Evolutionary conservation across 768 basidiomycete species (phyloP).

Genomic region (Coprinopsis marcescibilis): DNA sequence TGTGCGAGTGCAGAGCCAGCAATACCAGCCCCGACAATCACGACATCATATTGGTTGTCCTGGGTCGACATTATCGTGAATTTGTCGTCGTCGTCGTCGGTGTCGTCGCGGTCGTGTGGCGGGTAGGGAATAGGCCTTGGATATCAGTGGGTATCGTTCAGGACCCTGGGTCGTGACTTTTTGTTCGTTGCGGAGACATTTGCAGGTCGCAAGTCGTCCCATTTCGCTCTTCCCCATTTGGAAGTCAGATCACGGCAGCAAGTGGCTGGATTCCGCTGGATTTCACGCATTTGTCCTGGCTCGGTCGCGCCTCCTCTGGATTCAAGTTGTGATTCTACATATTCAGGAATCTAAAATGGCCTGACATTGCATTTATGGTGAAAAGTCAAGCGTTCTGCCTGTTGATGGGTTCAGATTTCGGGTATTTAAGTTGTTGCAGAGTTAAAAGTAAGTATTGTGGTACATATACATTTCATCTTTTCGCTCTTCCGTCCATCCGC

Average conservation of each 20-base stretch:
- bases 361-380: too few species aligned
- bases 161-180: background rate
- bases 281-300: too few species aligned
- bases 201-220: slow-evolving; percentile 1
- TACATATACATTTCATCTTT: too few species aligned
- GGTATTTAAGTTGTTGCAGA: too few species aligned
- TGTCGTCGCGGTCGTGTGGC: background rate
- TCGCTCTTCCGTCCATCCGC: too few species aligned
- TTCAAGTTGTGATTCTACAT: background rate
- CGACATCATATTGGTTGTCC: slow-evolving; percentile 52
- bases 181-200: background rate
- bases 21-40: slow-evolving; percentile 91
- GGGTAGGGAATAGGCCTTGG: background rate
- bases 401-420: too few species aligned
- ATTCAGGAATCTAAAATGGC: too few species aligned
- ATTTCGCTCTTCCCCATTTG: slow-evolving; percentile 8
- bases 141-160: background rate
- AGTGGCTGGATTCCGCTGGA: slow-evolving; percentile 6
- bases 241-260: slow-evolving; percentile 1
- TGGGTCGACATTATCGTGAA: slow-evolving; percentile 5
- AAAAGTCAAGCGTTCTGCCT: too few species aligned
- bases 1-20: slow-evolving; percentile 86
- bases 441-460: too few species aligned
- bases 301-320: slow-evolving; percentile 12
- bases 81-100: background rate